These are phyloP conservation scores for Talaromyces pinophilus DNA, from an alignment of 2,329 filamentous ascomycete genomes.

Conservation along the genomic window DNA sequence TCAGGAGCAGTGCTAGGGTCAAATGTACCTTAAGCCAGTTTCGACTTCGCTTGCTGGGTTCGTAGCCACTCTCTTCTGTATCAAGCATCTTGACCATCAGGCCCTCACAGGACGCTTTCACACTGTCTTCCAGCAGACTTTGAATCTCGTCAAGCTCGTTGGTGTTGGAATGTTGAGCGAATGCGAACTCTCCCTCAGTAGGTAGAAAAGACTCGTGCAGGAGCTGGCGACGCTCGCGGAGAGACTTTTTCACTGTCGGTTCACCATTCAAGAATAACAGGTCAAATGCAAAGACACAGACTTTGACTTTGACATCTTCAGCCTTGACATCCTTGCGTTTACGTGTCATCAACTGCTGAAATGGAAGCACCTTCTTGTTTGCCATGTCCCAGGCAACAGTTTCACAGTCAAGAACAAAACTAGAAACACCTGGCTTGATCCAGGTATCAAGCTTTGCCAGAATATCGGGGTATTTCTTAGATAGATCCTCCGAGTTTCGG, in stretches of 20 bases:
- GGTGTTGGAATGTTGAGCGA: conserved; percentile 83
- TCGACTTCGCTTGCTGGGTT: conserved; percentile 91
- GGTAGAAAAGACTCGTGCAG: conserved; percentile 72
- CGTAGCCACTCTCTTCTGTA: conserved; percentile 87
- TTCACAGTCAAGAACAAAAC: conserved; percentile 98
- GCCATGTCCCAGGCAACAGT: conserved; percentile 94
- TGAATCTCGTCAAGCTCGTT: conserved; percentile 94
- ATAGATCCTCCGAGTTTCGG: conserved; percentile 93
- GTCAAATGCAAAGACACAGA: conserved; percentile 96
- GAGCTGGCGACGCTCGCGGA: conserved; percentile 79
- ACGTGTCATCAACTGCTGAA: conserved; percentile 96
- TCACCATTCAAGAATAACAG: conserved; percentile 90
- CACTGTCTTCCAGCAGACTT: conserved; percentile 84
- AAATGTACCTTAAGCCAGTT: conserved; percentile 91
- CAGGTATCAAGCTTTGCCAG: conserved; percentile 82
- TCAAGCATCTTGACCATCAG: conserved; percentile 99
- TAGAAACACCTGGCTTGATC: conserved; percentile 87
- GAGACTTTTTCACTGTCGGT: conserved; percentile 79
- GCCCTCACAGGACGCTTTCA: conserved; percentile 94
- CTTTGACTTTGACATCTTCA: conserved; percentile 93
- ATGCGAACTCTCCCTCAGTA: conserved; percentile 85
- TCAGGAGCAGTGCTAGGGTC: not conserved
- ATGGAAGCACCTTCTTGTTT: conserved; percentile 93
- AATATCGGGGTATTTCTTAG: conserved; percentile 97
- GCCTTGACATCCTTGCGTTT: conserved; percentile 97